phyloP scores from a whole-genome alignment of 202 grass and related monocot species.

The Bolboschoenoplectus hybrid region DNA sequence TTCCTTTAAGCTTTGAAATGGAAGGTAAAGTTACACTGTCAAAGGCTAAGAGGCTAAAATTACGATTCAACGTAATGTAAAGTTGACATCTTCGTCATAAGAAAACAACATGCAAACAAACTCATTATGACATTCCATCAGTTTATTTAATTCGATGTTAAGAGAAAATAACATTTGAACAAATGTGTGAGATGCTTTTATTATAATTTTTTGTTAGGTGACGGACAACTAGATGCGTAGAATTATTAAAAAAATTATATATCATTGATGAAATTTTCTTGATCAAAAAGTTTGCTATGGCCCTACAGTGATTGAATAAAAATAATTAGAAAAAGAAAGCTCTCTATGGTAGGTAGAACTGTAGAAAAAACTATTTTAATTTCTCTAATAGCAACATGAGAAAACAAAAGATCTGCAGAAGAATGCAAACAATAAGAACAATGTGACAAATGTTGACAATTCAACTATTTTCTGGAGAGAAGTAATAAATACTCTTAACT shows the following conservation, averaged over 20 bases:
- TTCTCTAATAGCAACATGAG: not conserved
- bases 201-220: constrained; percentile 18
- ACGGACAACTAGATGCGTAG: constrained; percentile 3
- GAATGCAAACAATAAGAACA: constrained; percentile 14
- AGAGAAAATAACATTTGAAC: constrained; percentile 39
- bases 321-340: not conserved
- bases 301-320: not conserved
- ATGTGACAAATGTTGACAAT: constrained; percentile 17
- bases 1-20: constrained; percentile 10
- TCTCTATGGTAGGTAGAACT: not conserved
- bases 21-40: constrained; percentile 8
- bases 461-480: not conserved
- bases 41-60: not conserved
- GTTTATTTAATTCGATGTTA: constrained; percentile 29
- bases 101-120: constrained; percentile 42
- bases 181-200: not conserved
- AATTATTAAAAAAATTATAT: not conserved
- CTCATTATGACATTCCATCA: constrained; percentile 34
- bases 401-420: constrained; percentile 16
- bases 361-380: not conserved
- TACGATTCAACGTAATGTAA: constrained; percentile 16
- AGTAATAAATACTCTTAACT: not conserved
- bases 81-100: constrained; percentile 28
- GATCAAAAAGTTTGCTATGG: not conserved
- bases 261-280: not conserved